Evolutionary conservation across 2,329 filamentous ascomycete species (phyloP).

Genomic region (Diaporthe humulicola): DNA sequence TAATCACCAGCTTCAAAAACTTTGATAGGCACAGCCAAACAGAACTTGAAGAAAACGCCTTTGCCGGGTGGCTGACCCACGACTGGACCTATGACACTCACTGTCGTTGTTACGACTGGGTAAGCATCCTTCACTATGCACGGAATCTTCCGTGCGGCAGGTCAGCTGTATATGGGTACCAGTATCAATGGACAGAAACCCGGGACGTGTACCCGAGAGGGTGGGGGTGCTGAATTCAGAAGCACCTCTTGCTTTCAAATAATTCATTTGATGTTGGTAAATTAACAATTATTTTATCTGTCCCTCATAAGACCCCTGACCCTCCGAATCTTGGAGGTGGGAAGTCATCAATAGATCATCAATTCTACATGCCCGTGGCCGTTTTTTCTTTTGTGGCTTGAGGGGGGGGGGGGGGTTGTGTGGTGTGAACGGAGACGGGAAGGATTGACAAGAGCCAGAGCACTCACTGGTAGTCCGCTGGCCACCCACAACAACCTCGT

Average conservation of each 20-base stretch:
- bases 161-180: too few species aligned
- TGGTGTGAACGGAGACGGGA: not conserved
- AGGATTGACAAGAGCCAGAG: not conserved
- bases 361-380: not conserved
- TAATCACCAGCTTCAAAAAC: too few species aligned
- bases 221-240: not conserved
- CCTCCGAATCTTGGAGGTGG: too few species aligned
- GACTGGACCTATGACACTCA: not conserved
- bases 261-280: not conserved
- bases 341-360: not conserved
- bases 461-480: not conserved
- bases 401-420: too few species aligned
- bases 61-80: too few species aligned
- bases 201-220: not conserved
- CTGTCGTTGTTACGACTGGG: not conserved
- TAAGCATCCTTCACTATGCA: not conserved
- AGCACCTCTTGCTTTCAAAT: not conserved
- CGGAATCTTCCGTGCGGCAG: not conserved
- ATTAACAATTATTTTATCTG: constrained; percentile 1
- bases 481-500: not conserved
- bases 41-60: not conserved
- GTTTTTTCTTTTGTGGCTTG: not conserved
- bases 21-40: not conserved
- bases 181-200: not conserved
- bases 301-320: too few species aligned